Conservation (phyloP, 352 stramenopile genomes). For the Poterioochromonas sp. region DNA sequence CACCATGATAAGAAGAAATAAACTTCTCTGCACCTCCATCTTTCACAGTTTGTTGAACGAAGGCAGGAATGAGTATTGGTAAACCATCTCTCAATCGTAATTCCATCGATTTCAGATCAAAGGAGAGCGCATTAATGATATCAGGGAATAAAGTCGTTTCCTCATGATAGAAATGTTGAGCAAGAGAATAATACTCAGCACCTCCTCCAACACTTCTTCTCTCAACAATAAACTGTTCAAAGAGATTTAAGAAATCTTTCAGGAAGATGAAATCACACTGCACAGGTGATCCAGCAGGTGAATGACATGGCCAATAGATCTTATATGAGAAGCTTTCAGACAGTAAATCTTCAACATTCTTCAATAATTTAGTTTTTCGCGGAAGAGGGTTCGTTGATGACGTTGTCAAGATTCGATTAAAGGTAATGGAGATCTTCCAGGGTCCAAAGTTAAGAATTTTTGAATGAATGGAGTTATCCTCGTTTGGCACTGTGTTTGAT, state of each 20-base stretch:
- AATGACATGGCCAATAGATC: background rate
- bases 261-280: background rate
- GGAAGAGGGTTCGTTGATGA: too few relatives aligned
- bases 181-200: background rate
- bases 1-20: too few relatives aligned
- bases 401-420: too few relatives aligned
- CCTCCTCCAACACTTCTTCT: background rate
- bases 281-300: too few relatives aligned
- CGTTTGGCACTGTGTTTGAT: too few relatives aligned
- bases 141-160: too few relatives aligned
- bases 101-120: slow-evolving; percentile 5
- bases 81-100: background rate
- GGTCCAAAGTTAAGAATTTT: too few relatives aligned
- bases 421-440: too few relatives aligned
- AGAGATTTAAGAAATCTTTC: background rate
- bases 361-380: too few relatives aligned
- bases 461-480: too few relatives aligned
- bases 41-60: background rate
- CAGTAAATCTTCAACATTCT: background rate
- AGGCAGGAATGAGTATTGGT: background rate
- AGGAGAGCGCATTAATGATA: background rate
- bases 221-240: too few relatives aligned
- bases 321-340: background rate
- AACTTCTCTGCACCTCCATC: too few relatives aligned
- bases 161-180: background rate